Base-by-base conservation (phyloP, 139 green algal genomes). In the Nannochloris sp. region DNA sequence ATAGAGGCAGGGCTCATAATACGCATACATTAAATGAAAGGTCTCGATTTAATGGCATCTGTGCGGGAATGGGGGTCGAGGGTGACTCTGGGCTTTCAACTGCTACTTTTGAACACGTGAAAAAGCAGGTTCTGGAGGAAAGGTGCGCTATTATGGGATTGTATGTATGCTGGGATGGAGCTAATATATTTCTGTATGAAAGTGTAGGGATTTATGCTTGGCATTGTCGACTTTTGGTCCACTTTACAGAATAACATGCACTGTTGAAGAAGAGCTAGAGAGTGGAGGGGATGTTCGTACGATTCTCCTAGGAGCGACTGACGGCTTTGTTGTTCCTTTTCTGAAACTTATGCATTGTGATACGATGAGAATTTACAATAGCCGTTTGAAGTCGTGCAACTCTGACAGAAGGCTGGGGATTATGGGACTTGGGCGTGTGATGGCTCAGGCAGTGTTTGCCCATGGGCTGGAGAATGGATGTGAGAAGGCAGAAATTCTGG, bases 301-400 rank as follows among this genome's bases (percentile, higher is more conserved):
- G 1, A 37, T 5, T 2, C 51, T 88, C 0, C 43, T 87, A 43
- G 85, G 72, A 0, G 66, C 78, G 1, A 90, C 80, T 11, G 75
- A 26, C 10, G 86, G 86, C 26, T 91, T 91, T 67, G 68, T 84
- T 17, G 65, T 79, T 23, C 75, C 83, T 8, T 65, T 44, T 12
- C 62, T 87, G 26, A 55, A 74, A 1, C 66, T 92, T 26, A 83
- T 89, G 80, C 86, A 93, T 57, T 91, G 85, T 49, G 86, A 93
- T 65, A 88, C 66, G 2, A 71, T 93, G 37, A 79, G 87, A 55
- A 72, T 93, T 9, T 91, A 89, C 50, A 87, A 75, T 2, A 55
- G 50, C 4, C 29, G 30, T 4, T 31, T 61, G 43, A 28, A 31
- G 5, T 73, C 77, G 2, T 61, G 73, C 11, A 40, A 73, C 46